Evolutionary conservation across 495 filamentous ascomycete genomes (phyloP).

Genomic region (Amniculicola lignicola): DNA sequence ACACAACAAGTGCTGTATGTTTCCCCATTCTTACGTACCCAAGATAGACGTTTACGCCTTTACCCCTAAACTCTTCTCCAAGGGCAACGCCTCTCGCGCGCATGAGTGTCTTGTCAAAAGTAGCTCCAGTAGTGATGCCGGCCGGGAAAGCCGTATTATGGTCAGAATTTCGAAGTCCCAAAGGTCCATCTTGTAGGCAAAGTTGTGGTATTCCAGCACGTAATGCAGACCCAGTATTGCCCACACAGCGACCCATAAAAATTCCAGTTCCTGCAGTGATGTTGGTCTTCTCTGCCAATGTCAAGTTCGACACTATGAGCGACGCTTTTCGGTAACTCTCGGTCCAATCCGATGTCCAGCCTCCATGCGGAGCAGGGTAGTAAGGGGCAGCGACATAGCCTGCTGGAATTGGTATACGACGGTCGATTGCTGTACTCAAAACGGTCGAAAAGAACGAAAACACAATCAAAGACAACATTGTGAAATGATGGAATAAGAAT

Average conservation of each 20-base stretch:
- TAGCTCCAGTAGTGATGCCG: slow-evolving; percentile 77
- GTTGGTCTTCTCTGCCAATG: slow-evolving; percentile 34
- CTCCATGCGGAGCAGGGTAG: slow-evolving; percentile 34
- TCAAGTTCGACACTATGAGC: slow-evolving; percentile 31
- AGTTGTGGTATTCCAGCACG: slow-evolving; percentile 19
- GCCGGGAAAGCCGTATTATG: slow-evolving; percentile 77
- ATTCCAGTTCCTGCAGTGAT: slow-evolving; percentile 30
- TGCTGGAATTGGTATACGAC: slow-evolving; percentile 20
- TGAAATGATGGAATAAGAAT: too few species aligned
- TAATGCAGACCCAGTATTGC: slow-evolving; percentile 19
- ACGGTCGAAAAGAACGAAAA: slow-evolving; percentile 4
- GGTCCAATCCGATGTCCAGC: slow-evolving; percentile 32
- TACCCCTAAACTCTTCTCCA: slow-evolving; percentile 73
- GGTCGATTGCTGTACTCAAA: slow-evolving; percentile 3
- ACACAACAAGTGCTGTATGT: too few species aligned
- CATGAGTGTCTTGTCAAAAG: slow-evolving; percentile 71
- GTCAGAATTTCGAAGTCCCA: slow-evolving; percentile 47
- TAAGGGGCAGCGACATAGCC: slow-evolving; percentile 34
- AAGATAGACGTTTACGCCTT: slow-evolving; percentile 71
- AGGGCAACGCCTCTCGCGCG: slow-evolving; percentile 74
- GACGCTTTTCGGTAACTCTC: slow-evolving; percentile 35
- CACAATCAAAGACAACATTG: slow-evolving; percentile 3
- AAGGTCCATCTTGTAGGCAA: slow-evolving; percentile 33
- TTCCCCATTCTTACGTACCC: too few species aligned
- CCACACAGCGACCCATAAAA: slow-evolving; percentile 28